Evolutionary conservation across 176 grass and related monocot genomes (phyloP).

Genomic region (Oryza brachyantha): DNA sequence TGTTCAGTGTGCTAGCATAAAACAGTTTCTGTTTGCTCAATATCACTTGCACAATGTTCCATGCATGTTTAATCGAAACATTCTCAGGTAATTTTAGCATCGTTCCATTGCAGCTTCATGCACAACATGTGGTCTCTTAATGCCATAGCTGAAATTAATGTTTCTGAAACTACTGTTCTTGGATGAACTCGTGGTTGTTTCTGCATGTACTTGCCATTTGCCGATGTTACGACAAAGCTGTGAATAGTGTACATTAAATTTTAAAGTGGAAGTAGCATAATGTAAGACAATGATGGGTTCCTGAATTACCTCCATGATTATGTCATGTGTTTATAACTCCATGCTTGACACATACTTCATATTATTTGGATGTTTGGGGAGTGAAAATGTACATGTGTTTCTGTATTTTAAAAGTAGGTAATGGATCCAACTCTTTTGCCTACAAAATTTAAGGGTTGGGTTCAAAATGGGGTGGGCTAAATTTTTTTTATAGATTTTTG

Average conservation of each 20-base stretch:
- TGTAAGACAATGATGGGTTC: neutral
- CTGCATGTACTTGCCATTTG: neutral
- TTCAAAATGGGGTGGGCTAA: too few species aligned
- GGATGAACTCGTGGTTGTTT: neutral
- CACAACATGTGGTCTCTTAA: neutral
- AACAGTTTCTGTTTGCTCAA: neutral
- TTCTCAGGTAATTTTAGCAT: neutral
- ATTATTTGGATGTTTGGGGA: neutral
- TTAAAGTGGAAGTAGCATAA: neutral
- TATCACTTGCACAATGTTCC: neutral
- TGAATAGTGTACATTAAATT: neutral
- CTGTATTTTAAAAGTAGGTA: too few species aligned
- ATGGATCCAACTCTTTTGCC: too few species aligned
- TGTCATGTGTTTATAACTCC: neutral
- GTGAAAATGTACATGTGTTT: neutral
- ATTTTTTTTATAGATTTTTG: too few species aligned
- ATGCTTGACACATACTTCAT: neutral
- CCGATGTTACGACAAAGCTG: neutral
- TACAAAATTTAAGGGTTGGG: too few species aligned
- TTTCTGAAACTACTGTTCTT: slow-evolving; percentile 6
- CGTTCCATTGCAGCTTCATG: neutral
- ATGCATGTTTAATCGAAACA: neutral
- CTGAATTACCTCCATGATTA: neutral
- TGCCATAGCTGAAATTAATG: slow-evolving; percentile 1
- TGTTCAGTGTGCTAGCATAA: neutral